Evolutionary conservation across 2,329 filamentous ascomycete species (phyloP).

Genomic region (Colletotrichum agaves): DNA sequence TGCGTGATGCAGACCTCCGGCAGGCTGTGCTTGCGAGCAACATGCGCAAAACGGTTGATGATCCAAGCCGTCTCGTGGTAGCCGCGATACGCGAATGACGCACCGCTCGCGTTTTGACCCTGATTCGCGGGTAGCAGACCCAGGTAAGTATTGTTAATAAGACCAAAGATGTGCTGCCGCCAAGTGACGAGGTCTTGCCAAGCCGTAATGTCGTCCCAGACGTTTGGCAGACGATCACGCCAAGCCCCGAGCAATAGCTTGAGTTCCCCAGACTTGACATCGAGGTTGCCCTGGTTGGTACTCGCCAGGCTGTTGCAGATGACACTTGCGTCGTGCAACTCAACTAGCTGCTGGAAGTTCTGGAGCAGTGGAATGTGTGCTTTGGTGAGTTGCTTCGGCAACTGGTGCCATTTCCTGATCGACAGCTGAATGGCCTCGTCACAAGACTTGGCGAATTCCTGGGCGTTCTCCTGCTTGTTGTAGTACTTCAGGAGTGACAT

Average conservation of each 20-base stretch:
- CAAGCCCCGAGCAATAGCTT: slow-evolving; percentile 94
- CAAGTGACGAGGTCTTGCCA: slow-evolving; percentile 99
- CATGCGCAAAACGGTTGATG: slow-evolving; percentile 98
- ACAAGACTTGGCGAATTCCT: slow-evolving; percentile 88
- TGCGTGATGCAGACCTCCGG: slow-evolving; percentile 98
- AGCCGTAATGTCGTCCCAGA: slow-evolving; percentile 99
- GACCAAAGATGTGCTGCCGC: slow-evolving; percentile 97
- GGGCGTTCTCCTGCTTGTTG: slow-evolving; percentile 81
- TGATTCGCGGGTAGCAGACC: slow-evolving; percentile 82
- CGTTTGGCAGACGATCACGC: slow-evolving; percentile 94
- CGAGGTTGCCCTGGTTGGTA: slow-evolving; percentile 86
- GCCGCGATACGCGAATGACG: slow-evolving; percentile 94
- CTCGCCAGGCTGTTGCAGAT: slow-evolving; percentile 91
- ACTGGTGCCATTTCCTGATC: slow-evolving; percentile 98
- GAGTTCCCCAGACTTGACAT: slow-evolving; percentile 93
- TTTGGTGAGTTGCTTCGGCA: slow-evolving; percentile 93
- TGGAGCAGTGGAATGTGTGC: slow-evolving; percentile 95
- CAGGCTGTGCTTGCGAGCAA: slow-evolving; percentile 95
- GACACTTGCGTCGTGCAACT: slow-evolving; percentile 95
- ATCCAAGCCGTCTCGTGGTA: slow-evolving; percentile 99
- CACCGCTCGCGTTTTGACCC: slow-evolving; percentile 81
- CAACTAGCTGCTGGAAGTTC: slow-evolving; percentile 97
- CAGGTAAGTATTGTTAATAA: slow-evolving; percentile 96
- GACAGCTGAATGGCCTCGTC: slow-evolving; percentile 98
- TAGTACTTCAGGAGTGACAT: slow-evolving; percentile 96